phyloP scores from a whole-genome alignment of 2,329 filamentous ascomycete genomes.

The Xylaria sp. region DNA sequence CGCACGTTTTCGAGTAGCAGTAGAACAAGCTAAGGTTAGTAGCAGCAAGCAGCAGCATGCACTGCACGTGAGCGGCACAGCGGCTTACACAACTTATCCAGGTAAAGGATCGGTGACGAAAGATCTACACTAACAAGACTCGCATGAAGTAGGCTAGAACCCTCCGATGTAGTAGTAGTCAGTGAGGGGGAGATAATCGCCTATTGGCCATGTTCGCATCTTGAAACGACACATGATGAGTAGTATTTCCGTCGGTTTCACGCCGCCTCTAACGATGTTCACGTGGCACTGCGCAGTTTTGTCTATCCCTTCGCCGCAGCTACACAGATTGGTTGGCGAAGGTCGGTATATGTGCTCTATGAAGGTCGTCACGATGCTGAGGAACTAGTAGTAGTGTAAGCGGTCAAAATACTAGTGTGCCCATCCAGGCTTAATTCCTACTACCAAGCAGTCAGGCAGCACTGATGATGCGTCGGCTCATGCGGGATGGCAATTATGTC shows the following conservation, averaged over 20 bases:
- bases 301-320: neutral
- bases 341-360: neutral
- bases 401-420: neutral
- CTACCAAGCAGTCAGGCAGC: neutral
- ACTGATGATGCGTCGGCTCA: constrained; percentile 2
- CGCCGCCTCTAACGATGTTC: constrained; percentile 13
- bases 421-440: constrained; percentile 3
- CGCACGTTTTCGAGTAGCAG: constrained; percentile 33
- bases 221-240: constrained; percentile 32
- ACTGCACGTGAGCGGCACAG: constrained; percentile 34
- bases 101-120: constrained; percentile 20
- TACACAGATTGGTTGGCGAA: neutral
- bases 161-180: constrained; percentile 10
- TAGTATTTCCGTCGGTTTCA: constrained; percentile 30
- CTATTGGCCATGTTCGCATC: constrained; percentile 23
- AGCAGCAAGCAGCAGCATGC: constrained; percentile 15
- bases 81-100: constrained; percentile 18
- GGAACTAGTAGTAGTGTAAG: neutral
- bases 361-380: neutral
- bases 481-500: constrained; percentile 3
- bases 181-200: constrained; percentile 21
- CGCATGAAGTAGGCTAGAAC: constrained; percentile 21
- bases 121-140: constrained; percentile 22
- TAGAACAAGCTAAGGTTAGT: constrained; percentile 1
- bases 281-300: constrained; percentile 14